Conservation (phyloP, 768 basidiomycete genomes). For the Boletus speciosus region DNA sequence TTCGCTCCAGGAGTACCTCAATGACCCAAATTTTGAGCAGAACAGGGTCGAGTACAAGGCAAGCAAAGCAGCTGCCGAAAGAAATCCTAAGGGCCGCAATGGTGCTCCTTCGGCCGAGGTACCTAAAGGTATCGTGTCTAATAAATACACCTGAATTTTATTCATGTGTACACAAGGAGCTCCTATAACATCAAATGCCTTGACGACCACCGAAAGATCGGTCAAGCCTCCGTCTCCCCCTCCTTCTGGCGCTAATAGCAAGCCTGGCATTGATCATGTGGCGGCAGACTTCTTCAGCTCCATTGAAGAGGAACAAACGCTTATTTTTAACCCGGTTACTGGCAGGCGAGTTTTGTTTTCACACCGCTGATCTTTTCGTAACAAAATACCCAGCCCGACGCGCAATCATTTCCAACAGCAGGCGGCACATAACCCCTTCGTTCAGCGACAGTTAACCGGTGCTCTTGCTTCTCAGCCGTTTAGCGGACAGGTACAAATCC, state of each 20-base stretch:
- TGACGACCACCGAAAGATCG: constrained; percentile 17
- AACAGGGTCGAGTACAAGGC: constrained; percentile 90
- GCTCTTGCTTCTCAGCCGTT: constrained; percentile 45
- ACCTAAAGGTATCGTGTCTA: constrained; percentile 15
- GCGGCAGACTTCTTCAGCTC: constrained; percentile 84
- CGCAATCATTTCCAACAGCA: constrained; percentile 55
- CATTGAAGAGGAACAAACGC: constrained; percentile 78
- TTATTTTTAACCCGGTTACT: constrained; percentile 65
- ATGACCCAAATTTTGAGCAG: constrained; percentile 95
- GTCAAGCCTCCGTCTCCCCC: constrained; percentile 26
- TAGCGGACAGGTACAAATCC: constrained; percentile 42
- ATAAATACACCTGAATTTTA: background rate
- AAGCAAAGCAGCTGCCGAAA: constrained; percentile 66
- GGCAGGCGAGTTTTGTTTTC: constrained; percentile 38
- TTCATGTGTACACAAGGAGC: constrained; percentile 13
- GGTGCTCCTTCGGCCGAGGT: constrained; percentile 6
- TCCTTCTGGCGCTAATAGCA: constrained; percentile 24
- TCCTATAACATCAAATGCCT: constrained; percentile 17
- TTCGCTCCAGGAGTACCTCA: constrained; percentile 91
- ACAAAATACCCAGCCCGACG: constrained; percentile 39
- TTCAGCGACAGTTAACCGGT: constrained; percentile 52
- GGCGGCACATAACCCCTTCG: constrained; percentile 73
- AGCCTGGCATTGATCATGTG: constrained; percentile 42
- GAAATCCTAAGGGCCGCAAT: constrained; percentile 15
- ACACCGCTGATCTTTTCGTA: constrained; percentile 4